Evolutionary conservation across 148 eudicot genomes (phyloP).

Genomic region (Diospyros lotus): DNA sequence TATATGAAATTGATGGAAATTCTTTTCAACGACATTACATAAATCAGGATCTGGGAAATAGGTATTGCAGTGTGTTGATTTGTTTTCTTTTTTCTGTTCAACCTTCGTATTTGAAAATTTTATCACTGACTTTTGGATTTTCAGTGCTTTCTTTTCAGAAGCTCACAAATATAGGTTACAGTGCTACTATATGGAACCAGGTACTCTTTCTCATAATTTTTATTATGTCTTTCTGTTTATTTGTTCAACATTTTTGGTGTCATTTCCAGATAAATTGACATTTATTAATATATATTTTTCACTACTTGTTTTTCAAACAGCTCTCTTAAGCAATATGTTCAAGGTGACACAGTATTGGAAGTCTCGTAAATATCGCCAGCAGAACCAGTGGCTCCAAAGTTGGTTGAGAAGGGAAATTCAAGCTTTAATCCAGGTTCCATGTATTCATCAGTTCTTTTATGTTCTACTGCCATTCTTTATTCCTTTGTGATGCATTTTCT

Average conservation of each 20-base stretch:
- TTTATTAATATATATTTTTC: not conserved
- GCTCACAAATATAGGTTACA: constrained; percentile 77
- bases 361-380: constrained; percentile 58
- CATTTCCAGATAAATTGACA: not conserved
- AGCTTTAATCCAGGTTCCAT: constrained; percentile 68
- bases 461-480: not conserved
- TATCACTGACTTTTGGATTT: constrained; percentile 8
- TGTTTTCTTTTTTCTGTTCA: constrained; percentile 12
- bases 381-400: constrained; percentile 49
- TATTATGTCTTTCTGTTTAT: not conserved
- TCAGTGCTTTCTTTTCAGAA: constrained; percentile 65
- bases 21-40: constrained; percentile 59
- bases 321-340: constrained; percentile 32
- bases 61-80: constrained; percentile 35
- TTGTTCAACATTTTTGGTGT: not conserved
- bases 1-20: constrained; percentile 61
- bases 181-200: constrained; percentile 68
- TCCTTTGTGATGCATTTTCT: not conserved
- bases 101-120: not conserved
- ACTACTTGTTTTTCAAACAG: constrained; percentile 20
- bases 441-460: not conserved
- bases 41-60: constrained; percentile 34
- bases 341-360: constrained; percentile 67
- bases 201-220: constrained; percentile 25
- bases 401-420: constrained; percentile 93